Evolutionary conservation across 2,329 filamentous ascomycete species (phyloP), one percentile per base, ranked within the genome.

Genomic region (Dothideomycetes sp.): DNA sequence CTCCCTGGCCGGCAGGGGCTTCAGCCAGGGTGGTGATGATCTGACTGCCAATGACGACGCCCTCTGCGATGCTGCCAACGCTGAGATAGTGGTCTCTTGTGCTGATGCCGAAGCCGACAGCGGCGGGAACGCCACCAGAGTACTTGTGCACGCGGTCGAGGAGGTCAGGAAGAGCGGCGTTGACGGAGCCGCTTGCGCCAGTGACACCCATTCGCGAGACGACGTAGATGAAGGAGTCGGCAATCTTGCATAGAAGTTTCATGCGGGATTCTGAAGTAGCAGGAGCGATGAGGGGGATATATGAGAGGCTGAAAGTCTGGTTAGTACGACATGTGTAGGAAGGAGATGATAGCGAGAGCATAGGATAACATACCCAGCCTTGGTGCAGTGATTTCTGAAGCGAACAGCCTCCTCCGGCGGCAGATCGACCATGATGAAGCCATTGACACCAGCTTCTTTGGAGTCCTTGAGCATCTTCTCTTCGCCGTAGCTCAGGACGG

Each of bases 171-270:
- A 98, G 75, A 43, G 82, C 80, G 33, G 79, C 72, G 61, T 85
- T 94, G 54, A 98, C 66, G 18, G 78, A 79, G 24, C 88, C 88
- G 1, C 79, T 81, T 11, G 87, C 91, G 52, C 91, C 91, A 8
- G 91, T 98, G 41, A 96, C 89, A 52, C 91, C 91, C 82, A 94
- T 93, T 52, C 89, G 76, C 18, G 89, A 96, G 41, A 98, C 91
- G 45, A 98, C 88, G 60, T 98, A 98, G 65, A 98, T 94, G 69
- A 96, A 98, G 3, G 88, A 95, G 64, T 96, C 89, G 56, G 91
- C 91, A 47, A 98, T 89, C 60, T 85, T 79, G 75, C 91, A 98
- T 10, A 98, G 80, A 31, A 95, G 74, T 65, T 84, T 89, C 88
- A 98, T 94, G 54, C 91, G 84, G 48, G 77, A 72, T 52, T 95